Conservation (phyloP, 768 basidiomycete genomes). For the Infundibulicybe gibba region DNA sequence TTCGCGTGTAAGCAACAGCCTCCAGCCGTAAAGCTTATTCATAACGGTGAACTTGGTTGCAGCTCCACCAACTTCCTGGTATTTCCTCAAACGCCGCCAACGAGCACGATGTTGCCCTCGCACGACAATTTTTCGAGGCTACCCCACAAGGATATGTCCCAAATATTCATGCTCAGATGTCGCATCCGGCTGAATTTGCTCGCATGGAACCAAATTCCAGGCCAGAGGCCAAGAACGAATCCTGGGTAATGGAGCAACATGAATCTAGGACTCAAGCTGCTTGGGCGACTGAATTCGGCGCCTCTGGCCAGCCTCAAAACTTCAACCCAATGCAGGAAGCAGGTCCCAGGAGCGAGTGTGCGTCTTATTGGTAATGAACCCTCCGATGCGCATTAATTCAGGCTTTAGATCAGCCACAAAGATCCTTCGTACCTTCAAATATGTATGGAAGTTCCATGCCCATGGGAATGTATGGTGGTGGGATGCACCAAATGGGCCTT, state of each 20-base stretch:
- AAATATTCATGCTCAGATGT: slow-evolving; percentile 13
- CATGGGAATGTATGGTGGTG: slow-evolving; percentile 32
- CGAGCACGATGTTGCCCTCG: slow-evolving; percentile 69
- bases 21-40: not conserved
- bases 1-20: slow-evolving; percentile 45
- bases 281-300: slow-evolving; percentile 60
- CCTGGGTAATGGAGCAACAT: slow-evolving; percentile 55
- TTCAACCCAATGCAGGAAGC: slow-evolving; percentile 27
- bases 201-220: slow-evolving; percentile 7
- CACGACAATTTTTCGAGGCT: slow-evolving; percentile 75
- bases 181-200: slow-evolving; percentile 16
- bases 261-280: slow-evolving; percentile 27
- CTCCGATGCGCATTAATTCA: not conserved
- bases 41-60: slow-evolving; percentile 1
- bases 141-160: slow-evolving; percentile 27
- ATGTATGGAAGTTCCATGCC: slow-evolving; percentile 35
- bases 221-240: slow-evolving; percentile 18
- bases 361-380: slow-evolving; percentile 12
- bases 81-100: slow-evolving; percentile 44
- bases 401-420: slow-evolving; percentile 38
- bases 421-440: slow-evolving; percentile 19
- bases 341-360: slow-evolving; percentile 34
- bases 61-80: slow-evolving; percentile 78
- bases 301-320: slow-evolving; percentile 20
- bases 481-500: slow-evolving; percentile 29